phyloP scores from a whole-genome alignment of 2,329 filamentous ascomycete species.

The Beauveria pseudobassiana region DNA sequence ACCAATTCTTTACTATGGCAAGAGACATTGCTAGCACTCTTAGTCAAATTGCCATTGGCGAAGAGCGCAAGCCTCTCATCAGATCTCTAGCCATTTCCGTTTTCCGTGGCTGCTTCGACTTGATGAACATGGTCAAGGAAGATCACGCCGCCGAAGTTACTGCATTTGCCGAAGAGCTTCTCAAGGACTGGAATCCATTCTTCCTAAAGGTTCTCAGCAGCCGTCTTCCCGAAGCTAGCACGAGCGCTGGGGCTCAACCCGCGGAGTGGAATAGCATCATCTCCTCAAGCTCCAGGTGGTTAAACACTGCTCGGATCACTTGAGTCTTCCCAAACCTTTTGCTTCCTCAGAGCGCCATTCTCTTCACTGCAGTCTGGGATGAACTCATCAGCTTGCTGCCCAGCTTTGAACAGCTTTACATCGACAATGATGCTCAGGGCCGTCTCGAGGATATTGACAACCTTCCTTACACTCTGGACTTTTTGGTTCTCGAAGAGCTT shows the following conservation, averaged over 20 bases:
- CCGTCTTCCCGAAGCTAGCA: constrained; percentile 57
- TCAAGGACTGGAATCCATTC: constrained; percentile 82
- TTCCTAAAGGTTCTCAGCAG: constrained; percentile 74
- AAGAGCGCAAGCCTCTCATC: constrained; percentile 64
- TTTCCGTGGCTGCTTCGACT: constrained; percentile 87
- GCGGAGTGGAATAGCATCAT: constrained; percentile 74
- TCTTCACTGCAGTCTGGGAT: constrained; percentile 86
- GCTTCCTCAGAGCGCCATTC: constrained; percentile 69
- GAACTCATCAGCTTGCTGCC: constrained; percentile 69
- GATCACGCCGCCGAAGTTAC: constrained; percentile 83
- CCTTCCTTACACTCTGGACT: constrained; percentile 91
- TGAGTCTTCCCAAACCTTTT: constrained; percentile 75
- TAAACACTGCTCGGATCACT: constrained; percentile 87
- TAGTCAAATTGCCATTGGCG: constrained; percentile 73
- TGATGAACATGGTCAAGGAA: constrained; percentile 93
- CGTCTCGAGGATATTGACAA: constrained; percentile 83
- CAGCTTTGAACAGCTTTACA: constrained; percentile 75
- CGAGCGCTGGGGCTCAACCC: constrained; percentile 41
- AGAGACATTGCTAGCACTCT: constrained; percentile 77
- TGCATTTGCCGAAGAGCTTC: constrained; percentile 78
- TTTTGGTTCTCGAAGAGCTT: constrained; percentile 85
- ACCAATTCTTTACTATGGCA: constrained; percentile 89
- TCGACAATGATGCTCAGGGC: constrained; percentile 77
- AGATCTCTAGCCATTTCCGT: constrained; percentile 83
- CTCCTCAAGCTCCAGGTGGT: constrained; percentile 90